phyloP scores from a whole-genome alignment of 2,329 filamentous ascomycete species.

The Aspergillus neotritici region DNA sequence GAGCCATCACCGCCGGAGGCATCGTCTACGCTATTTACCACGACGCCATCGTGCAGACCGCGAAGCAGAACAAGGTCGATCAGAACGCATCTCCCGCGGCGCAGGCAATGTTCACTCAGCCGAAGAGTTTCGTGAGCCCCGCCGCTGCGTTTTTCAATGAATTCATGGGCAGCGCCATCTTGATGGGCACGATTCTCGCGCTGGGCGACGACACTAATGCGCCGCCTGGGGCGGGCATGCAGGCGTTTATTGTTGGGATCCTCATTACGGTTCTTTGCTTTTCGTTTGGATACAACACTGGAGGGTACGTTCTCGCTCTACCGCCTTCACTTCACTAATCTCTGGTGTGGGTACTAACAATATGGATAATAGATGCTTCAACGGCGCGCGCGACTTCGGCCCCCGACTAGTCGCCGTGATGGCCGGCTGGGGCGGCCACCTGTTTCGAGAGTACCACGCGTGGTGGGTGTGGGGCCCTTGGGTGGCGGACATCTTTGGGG shows the following conservation, averaged over 20 bases:
- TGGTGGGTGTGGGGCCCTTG: slow-evolving; percentile 37
- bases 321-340: no score
- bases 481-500: slow-evolving; percentile 30
- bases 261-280: slow-evolving; percentile 11
- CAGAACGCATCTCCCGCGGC: slow-evolving; percentile 14
- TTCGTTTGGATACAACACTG: slow-evolving; percentile 32
- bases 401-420: slow-evolving; percentile 28
- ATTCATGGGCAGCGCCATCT: slow-evolving; percentile 30
- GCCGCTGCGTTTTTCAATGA: slow-evolving; percentile 35
- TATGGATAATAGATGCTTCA: slow-evolving; percentile 23
- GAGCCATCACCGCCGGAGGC: slow-evolving; percentile 29
- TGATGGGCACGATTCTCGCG: slow-evolving; percentile 30
- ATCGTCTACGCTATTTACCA: slow-evolving; percentile 34
- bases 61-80: slow-evolving; percentile 10
- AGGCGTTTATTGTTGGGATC: slow-evolving; percentile 25
- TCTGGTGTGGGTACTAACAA: neutral
- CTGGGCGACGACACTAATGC: slow-evolving; percentile 41
- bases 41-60: slow-evolving; percentile 27
- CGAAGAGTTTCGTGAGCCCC: slow-evolving; percentile 19
- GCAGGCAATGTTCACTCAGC: slow-evolving; percentile 26
- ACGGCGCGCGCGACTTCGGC: slow-evolving; percentile 34
- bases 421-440: slow-evolving; percentile 27
- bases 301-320: slow-evolving; percentile 16
- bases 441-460: slow-evolving; percentile 20
- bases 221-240: slow-evolving; percentile 41